phyloP scores from a whole-genome alignment of 148 eudicot species.

The Chenopodium suecicum region DNA sequence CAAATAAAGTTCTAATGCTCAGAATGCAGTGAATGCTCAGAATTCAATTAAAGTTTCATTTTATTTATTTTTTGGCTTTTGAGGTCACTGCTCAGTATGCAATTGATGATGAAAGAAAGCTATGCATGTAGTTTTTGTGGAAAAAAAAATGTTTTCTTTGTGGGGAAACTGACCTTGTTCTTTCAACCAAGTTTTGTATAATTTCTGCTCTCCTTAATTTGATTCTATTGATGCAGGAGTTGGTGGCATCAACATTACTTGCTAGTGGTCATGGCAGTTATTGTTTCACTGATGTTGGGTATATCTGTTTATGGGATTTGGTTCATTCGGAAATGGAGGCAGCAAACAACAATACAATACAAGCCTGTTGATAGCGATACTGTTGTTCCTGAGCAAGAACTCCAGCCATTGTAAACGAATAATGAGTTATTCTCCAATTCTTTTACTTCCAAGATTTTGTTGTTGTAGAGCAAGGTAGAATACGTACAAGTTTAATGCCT shows the following conservation, averaged over 20 bases:
- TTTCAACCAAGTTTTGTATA: not conserved
- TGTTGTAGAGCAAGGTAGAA: conserved; percentile 4
- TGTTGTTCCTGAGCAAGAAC: conserved; percentile 67
- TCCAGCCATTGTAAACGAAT: conserved; percentile 58
- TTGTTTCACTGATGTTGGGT: conserved; percentile 44
- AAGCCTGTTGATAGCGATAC: conserved; percentile 67
- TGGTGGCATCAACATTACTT: conserved; percentile 71
- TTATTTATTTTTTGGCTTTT: not conserved
- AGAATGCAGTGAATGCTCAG: not conserved
- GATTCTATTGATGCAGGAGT: conserved; percentile 44
- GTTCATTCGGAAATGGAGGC: conserved; percentile 64
- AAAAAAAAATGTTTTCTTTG: not conserved
- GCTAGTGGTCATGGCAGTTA: conserved; percentile 41
- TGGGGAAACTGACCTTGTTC: not conserved
- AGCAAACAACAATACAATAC: conserved; percentile 46
- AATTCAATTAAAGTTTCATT: not conserved
- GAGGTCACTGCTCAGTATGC: not conserved
- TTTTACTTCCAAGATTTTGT: not conserved
- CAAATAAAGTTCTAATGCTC: too few species aligned
- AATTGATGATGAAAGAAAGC: not conserved
- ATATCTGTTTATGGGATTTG: conserved; percentile 51
- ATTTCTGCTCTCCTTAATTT: not conserved
- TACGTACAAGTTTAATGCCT: conserved; percentile 8
- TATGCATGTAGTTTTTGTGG: not conserved
- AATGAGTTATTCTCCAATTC: conserved; percentile 3